Evolutionary conservation across 768 basidiomycete species (phyloP).

Genomic region (Mycena galericulata): DNA sequence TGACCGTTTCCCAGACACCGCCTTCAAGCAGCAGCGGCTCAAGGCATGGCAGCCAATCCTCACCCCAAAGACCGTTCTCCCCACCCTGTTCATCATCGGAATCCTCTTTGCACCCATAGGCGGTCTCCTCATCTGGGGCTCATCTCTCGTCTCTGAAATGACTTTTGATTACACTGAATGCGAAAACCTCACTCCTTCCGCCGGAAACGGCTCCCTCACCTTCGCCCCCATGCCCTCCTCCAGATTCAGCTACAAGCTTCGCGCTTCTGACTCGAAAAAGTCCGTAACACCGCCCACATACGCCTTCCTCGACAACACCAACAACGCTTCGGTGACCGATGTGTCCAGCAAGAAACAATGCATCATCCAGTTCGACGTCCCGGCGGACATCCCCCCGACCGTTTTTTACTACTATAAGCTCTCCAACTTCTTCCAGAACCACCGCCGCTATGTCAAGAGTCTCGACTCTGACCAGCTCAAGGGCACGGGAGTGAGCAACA

Average conservation of each 20-base stretch:
- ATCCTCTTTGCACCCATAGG: slow-evolving; percentile 97
- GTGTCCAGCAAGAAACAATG: slow-evolving; percentile 68
- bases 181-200: slow-evolving; percentile 68
- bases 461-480: slow-evolving; percentile 86
- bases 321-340: slow-evolving; percentile 57
- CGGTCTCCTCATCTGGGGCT: slow-evolving; percentile 93
- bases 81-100: slow-evolving; percentile 95
- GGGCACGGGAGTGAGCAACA: slow-evolving; percentile 68
- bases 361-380: slow-evolving; percentile 84
- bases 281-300: slow-evolving; percentile 72
- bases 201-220: slow-evolving; percentile 47
- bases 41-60: slow-evolving; percentile 99
- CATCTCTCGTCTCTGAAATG: slow-evolving; percentile 86
- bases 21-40: slow-evolving; percentile 98
- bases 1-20: slow-evolving; percentile 76
- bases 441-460: slow-evolving; percentile 96
- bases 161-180: slow-evolving; percentile 96
- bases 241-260: slow-evolving; percentile 75
- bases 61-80: slow-evolving; percentile 96
- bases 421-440: slow-evolving; percentile 98
- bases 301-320: slow-evolving; percentile 75
- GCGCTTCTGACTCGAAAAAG: slow-evolving; percentile 64
- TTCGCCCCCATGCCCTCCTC: slow-evolving; percentile 72
- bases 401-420: slow-evolving; percentile 97
- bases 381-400: slow-evolving; percentile 75